A percentile compares a stretch with the other conserved stretches of the same genome.
Conservation (phyloP, 139 green algal genomes). For the Chlamydomonas asymmetrica region DNA sequence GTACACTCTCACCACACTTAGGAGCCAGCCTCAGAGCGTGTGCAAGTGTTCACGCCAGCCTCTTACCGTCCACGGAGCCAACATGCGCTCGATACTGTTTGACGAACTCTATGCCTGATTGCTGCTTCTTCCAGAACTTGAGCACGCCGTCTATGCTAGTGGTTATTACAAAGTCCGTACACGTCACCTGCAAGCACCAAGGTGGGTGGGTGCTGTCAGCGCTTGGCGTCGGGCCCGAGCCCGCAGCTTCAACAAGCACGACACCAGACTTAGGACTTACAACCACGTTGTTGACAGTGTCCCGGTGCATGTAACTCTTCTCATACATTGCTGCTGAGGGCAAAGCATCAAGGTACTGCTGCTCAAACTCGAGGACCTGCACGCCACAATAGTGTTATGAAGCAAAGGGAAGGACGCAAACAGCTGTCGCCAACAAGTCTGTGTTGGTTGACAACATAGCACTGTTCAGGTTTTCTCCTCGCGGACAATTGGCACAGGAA, state of each 20-base stretch:
- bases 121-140: slow-evolving; percentile 99
- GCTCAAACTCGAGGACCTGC: slow-evolving; percentile 78
- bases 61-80: slow-evolving; percentile 70
- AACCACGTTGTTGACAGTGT: slow-evolving; percentile 87
- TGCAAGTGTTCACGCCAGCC: no score
- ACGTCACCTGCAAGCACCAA: slow-evolving; percentile 34
- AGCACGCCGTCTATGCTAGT: slow-evolving; percentile 83
- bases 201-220: neutral
- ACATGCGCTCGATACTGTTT: slow-evolving; percentile 80
- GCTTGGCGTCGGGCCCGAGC: no score
- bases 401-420: neutral
- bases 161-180: slow-evolving; percentile 82
- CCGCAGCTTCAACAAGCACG: no score
- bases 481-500: neutral
- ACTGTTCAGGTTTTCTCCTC: neutral
- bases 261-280: slow-evolving; percentile 48
- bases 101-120: slow-evolving; percentile 72
- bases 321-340: slow-evolving; percentile 91
- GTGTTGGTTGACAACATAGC: neutral
- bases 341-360: slow-evolving; percentile 74
- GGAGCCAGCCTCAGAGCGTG: no score
- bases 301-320: slow-evolving; percentile 97
- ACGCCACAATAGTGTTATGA: neutral
- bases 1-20: no score
- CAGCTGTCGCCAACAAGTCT: neutral